These are phyloP conservation scores for Bacidia gigantensis DNA, from an alignment of 495 filamentous ascomycete species.

Conservation along the genomic window DNA sequence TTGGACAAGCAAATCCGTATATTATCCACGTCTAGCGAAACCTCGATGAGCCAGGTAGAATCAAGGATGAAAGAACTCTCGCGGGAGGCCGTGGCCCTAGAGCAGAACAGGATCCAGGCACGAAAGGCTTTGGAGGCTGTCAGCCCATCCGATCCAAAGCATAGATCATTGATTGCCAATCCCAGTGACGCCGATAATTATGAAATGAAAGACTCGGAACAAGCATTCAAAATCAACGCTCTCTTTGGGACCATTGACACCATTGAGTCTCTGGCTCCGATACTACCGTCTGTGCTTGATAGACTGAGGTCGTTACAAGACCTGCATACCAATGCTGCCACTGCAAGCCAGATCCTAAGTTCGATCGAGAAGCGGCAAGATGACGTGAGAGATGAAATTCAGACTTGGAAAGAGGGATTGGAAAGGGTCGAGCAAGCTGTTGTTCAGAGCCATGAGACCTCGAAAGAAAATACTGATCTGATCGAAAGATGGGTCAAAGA, in stretches of 20 bases:
- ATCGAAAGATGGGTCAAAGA: constrained; percentile 84
- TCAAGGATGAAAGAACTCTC: constrained; percentile 25
- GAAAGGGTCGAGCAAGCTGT: constrained; percentile 66
- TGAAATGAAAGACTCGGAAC: constrained; percentile 33
- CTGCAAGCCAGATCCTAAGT: constrained; percentile 65
- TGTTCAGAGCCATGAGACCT: constrained; percentile 48
- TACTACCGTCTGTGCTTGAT: constrained; percentile 76
- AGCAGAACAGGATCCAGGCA: constrained; percentile 57
- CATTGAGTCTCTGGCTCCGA: constrained; percentile 73
- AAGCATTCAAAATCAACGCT: constrained; percentile 76
- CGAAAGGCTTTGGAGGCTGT: constrained; percentile 49
- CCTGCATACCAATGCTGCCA: constrained; percentile 76
- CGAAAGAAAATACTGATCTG: constrained; percentile 62
- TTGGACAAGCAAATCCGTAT: constrained; percentile 60
- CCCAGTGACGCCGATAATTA: background rate
- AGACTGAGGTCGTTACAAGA: constrained; percentile 68
- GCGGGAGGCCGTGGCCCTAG: constrained; percentile 65
- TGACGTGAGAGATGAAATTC: constrained; percentile 71
- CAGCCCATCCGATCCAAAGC: constrained; percentile 15
- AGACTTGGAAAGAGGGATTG: constrained; percentile 72
- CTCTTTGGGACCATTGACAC: constrained; percentile 80
- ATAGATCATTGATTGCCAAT: background rate
- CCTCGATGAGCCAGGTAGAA: constrained; percentile 26
- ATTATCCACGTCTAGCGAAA: constrained; percentile 46
- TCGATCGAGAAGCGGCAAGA: constrained; percentile 65